Evolutionary conservation across 2,329 filamentous ascomycete genomes (phyloP), one percentile per base, ranked within the genome.

Genomic region (Botrytis galanthina): DNA sequence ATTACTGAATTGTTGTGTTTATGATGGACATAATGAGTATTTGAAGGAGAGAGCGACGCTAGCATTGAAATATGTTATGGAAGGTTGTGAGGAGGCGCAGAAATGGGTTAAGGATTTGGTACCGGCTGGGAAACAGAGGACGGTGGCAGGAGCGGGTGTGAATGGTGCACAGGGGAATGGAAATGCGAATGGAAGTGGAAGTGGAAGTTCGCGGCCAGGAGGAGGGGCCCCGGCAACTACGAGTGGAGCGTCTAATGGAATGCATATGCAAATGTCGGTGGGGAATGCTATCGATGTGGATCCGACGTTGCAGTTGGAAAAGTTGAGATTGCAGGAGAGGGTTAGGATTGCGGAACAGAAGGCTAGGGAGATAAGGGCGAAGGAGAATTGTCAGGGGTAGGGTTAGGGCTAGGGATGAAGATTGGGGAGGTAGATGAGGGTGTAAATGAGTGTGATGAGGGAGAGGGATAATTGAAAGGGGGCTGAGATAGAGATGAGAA

Each of bases 11-110:
- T 97, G 94, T 82, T 98, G 94, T 78, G 89, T 91, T 46, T 96
- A 96, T 80, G 95, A 98, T 80, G 94, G 95, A 78, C 90, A 97
- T 83, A 98, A 98, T 80, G 94, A 94, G 0, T 98, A 95, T 80
- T 95, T 97, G 76, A 93, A 95, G 79, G 95, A 98, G 82, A 93
- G 95, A 76, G 93, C 94, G 4, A 93, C 95, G 68, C 91, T 97
- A 81, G 95, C 93, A 77, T 86, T 97, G n/a, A 95, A 95, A 80
- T 97, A 90, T 87, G 85, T 93, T 9, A 88, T 93, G 83, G 91
- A 93, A 77, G 92, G 91, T 20, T 93, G 91, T 74, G 88, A 91
- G 46, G 91, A 91, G 73, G 93, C 93, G 26, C 91, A 92, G 75
- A 86, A 89, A 46, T 92, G 92, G 78, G 89, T 95, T 70, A 87